phyloP scores from a whole-genome alignment of 345 rosid genomes.

The Toxicodendron radicans region DNA sequence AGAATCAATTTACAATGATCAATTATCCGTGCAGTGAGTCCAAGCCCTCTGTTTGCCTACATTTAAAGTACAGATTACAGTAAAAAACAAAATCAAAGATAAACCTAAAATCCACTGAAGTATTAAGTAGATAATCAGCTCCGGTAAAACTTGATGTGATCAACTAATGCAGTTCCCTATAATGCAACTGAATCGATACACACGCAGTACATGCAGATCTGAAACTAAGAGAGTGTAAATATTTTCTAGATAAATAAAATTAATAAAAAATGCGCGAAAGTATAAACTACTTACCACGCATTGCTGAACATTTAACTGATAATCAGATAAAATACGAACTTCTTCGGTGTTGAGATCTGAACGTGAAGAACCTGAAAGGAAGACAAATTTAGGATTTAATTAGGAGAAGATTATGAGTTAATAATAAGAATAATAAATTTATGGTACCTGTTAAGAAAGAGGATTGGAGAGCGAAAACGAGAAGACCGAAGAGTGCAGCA shows the following conservation, averaged over 20 bases:
- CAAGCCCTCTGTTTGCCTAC: conserved; percentile 89
- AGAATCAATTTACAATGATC: conserved; percentile 84
- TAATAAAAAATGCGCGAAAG: too few relatives aligned
- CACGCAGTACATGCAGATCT: background rate
- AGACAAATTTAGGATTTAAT: background rate
- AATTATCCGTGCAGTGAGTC: conserved; percentile 65
- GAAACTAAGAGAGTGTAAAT: background rate
- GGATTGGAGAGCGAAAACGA: conserved; percentile 66
- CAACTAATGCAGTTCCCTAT: background rate
- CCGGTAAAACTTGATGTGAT: background rate
- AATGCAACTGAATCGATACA: background rate
- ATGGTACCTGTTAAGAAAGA: conserved; percentile 62
- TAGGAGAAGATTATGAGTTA: background rate
- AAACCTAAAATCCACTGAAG: background rate
- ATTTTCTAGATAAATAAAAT: too few relatives aligned
- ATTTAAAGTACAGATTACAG: conserved; percentile 8
- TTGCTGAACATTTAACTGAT: conserved; percentile 73
- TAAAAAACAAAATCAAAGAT: background rate
- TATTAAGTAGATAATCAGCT: background rate
- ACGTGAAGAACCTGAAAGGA: conserved; percentile 40
- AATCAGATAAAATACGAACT: conserved; percentile 49
- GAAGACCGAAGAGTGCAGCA: conserved; percentile 51
- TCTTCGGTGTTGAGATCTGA: conserved; percentile 42
- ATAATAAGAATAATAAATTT: background rate
- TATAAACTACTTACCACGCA: conserved; percentile 70